Base-by-base conservation (phyloP, 176 grass and related monocot species). In the Triticum urartu region DNA sequence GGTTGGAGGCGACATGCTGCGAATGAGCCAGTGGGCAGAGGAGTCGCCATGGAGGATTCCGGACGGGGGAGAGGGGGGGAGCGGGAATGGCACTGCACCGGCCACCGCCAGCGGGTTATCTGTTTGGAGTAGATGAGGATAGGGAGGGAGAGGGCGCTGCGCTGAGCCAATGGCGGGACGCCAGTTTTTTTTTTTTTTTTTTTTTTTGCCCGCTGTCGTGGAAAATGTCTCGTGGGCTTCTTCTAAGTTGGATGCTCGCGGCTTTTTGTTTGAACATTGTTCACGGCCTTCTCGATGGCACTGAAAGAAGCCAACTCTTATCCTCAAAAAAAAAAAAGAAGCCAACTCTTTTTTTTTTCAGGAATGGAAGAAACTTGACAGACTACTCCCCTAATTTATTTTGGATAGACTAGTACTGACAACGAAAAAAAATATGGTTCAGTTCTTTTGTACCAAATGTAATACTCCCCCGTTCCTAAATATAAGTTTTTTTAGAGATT, bases 41-140 rank as follows among this genome's bases (percentile, higher is more conserved):
- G 72, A 68, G 91, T 86, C 91, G 91, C 88, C 91, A 93, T 93
- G 85, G 59, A 68, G 5, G n/a, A 47, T 14, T 3, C 1, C 48
- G 48, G 45, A 47, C 6, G 15, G 45, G 61, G 1, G 64, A 22
- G 24, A 35, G 5, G 14, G 58, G n/a, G 17, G 9, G 22, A 13
- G 24, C 0, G 56, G 26, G 5, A 75, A 10, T 11, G 6, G 35
- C 18, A 52, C 32, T 50, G 18, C 86, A 6, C 33, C 2, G 8
- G 89, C 52, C 9, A 1, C 2, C 11, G 89, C 52, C 9, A 1
- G 69, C 35, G 56, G 45, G 85, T 76, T 79, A 90, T 90, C 88
- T 47, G 56, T 9, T 86, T 7, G 25, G 56, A 67, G 40, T 26
- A 40, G 39, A 40, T 77, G 9, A 67, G 85, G 75, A 82, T 85